Base-by-base conservation (phyloP, 1,284 basidiomycete species). In the Ganoderma resinaceum region DNA sequence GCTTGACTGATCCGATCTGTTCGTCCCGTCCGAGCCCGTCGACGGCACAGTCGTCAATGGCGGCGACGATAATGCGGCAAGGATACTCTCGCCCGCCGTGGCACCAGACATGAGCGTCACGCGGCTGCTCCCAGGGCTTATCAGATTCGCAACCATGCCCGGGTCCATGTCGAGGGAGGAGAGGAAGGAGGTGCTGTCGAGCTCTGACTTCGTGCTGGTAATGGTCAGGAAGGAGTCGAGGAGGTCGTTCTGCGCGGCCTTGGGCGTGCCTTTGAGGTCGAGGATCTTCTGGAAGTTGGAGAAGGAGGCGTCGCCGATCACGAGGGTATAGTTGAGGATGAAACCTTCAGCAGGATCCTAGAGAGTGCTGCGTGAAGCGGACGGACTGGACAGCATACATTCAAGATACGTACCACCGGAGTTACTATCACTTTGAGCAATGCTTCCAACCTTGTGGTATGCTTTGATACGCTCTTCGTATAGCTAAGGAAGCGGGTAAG, bases 261-360 rank as follows among this genome's bases (percentile, higher is more conserved):
- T 94, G 0, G 94, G 90, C 0, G 96, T 95, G 12, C 97, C 97
- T 78, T 98, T 98, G 66, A 99, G 88, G 78, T 99, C 97, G 33
- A 99, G 87, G 66, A 97, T 93, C 95, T 99, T 99, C 85, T 99
- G 98, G 83, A 98, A 98, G 80, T 98, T 98, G 33, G 92, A 93
- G 80, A 96, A 96, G 0, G 95, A 96, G 18, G 92, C 91, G 80
- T 98, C 96, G 29, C 95, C 95, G 70, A 98, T 94, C 65, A 97
- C 86, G 31, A 98, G 86, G 14, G 95, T 95, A 77, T 98, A 98
- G 77, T 97, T 97, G 66, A 96, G 86, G 67, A 98, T 95, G 77
- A 98, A 98, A 3, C 93, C 95, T 79, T 96, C 94, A 0, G 93
- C 83, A n/a, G 96, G 95, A 75, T 96, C 94, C 91, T 96, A 66